Evolutionary conservation across 1,284 basidiomycete species (phyloP).

Genomic region (Fomitopsis pinicola): DNA sequence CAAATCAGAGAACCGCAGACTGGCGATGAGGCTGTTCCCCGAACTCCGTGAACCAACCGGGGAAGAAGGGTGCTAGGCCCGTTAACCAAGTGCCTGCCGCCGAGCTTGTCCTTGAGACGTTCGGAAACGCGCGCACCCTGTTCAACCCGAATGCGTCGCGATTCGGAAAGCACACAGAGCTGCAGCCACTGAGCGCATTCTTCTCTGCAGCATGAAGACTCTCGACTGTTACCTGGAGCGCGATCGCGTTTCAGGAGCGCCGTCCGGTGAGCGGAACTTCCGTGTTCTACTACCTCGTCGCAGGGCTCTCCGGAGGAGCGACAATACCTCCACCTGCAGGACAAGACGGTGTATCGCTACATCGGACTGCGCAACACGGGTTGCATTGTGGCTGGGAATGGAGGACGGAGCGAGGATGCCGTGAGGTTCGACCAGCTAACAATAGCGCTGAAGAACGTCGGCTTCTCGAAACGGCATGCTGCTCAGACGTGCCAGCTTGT

Average conservation of each 20-base stretch:
- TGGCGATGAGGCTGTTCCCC: conserved; percentile 88
- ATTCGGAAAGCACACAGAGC: conserved; percentile 90
- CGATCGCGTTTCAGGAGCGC: conserved; percentile 75
- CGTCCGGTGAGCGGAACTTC: conserved; percentile 90
- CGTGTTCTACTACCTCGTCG: conserved; percentile 93
- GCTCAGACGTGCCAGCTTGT: conserved; percentile 93
- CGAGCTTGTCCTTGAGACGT: conserved; percentile 92
- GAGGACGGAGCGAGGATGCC: conserved; percentile 67
- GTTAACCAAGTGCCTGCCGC: conserved; percentile 84
- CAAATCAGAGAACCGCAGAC: conserved; percentile 86
- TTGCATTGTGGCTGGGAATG: conserved; percentile 19
- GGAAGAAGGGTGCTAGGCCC: conserved; percentile 93
- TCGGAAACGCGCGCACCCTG: conserved; percentile 86
- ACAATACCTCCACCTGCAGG: conserved; percentile 78
- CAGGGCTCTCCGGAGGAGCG: conserved; percentile 84
- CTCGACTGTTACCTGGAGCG: conserved; percentile 97
- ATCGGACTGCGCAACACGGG: conserved; percentile 61
- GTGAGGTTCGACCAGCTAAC: conserved; percentile 89
- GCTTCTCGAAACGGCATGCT: conserved; percentile 89
- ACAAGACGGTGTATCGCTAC: conserved; percentile 80
- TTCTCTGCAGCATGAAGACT: conserved; percentile 88
- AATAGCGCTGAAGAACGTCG: conserved; percentile 88
- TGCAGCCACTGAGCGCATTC: conserved; percentile 89
- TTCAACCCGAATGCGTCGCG: conserved; percentile 91
- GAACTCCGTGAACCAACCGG: conserved; percentile 83